A percentile compares a stretch with the other conserved stretches of the same genome.
Conservation (phyloP, 1,284 basidiomycete species). For the Microbotryum intermedium region DNA sequence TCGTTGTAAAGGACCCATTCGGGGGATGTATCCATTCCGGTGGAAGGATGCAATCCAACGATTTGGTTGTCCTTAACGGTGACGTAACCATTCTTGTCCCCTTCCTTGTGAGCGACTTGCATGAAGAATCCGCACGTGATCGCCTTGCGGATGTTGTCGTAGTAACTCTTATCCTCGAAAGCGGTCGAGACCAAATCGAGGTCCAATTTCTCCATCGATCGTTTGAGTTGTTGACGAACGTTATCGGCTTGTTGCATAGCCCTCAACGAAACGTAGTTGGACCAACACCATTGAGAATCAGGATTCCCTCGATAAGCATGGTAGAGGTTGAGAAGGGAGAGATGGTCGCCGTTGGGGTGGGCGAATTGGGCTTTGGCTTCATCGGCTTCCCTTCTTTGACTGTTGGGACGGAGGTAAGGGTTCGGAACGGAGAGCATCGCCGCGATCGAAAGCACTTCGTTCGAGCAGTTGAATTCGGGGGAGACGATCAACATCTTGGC, state of each 20-base stretch:
- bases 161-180: slow-evolving; percentile 68
- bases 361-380: slow-evolving; percentile 79
- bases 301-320: slow-evolving; percentile 72
- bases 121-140: slow-evolving; percentile 95
- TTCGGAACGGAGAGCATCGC: slow-evolving; percentile 95
- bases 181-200: slow-evolving; percentile 62
- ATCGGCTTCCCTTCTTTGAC: slow-evolving; percentile 80
- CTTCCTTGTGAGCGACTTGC: slow-evolving; percentile 94
- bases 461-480: slow-evolving; percentile 90
- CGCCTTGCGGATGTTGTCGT: slow-evolving; percentile 69
- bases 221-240: slow-evolving; percentile 81
- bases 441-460: slow-evolving; percentile 89
- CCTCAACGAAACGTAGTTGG: slow-evolving; percentile 77
- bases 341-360: slow-evolving; percentile 90
- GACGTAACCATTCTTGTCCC: slow-evolving; percentile 57
- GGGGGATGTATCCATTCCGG: slow-evolving; percentile 82
- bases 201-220: slow-evolving; percentile 74
- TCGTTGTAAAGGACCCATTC: slow-evolving; percentile 99
- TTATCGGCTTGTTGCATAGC: slow-evolving; percentile 89
- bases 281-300: slow-evolving; percentile 87
- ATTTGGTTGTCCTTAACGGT: slow-evolving; percentile 94
- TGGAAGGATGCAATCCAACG: slow-evolving; percentile 88
- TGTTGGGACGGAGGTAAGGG: slow-evolving; percentile 84
- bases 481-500: slow-evolving; percentile 91
- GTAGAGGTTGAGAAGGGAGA: slow-evolving; percentile 91